phyloP scores from a whole-genome alignment of 768 basidiomycete genomes.

The Pisolithus orientalis region DNA sequence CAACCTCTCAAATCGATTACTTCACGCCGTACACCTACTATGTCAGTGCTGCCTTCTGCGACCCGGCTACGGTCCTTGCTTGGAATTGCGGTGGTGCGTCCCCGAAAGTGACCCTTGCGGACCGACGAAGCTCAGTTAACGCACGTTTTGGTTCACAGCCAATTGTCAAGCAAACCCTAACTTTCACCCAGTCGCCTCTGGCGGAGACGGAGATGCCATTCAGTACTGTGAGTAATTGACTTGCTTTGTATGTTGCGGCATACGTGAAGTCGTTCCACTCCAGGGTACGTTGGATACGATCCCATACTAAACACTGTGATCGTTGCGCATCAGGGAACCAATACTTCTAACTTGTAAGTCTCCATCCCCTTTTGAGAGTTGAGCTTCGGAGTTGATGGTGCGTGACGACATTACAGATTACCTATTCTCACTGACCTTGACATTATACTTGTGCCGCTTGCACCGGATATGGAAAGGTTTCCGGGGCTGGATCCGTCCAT shows the following conservation, averaged over 20 bases:
- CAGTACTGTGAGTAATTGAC: conserved; percentile 37
- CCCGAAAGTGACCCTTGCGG: not conserved
- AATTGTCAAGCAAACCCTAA: conserved; percentile 42
- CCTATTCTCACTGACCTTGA: conserved; percentile 38
- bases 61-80: conserved; percentile 32
- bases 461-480: conserved; percentile 37
- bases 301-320: conserved; percentile 31
- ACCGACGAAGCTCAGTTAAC: not conserved
- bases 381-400: not conserved
- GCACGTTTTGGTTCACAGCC: conserved; percentile 18
- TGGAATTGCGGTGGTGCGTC: conserved; percentile 53
- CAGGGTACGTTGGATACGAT: conserved; percentile 53
- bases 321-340: conserved; percentile 33
- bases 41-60: conserved; percentile 48
- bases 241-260: not conserved
- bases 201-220: conserved; percentile 36
- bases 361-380: not conserved
- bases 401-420: conserved; percentile 16
- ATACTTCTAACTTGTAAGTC: conserved; percentile 23
- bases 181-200: conserved; percentile 44
- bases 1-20: conserved; percentile 32
- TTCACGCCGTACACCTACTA: conserved; percentile 46
- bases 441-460: conserved; percentile 23
- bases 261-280: not conserved
- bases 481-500: conserved; percentile 40